A percentile compares a stretch with the other conserved stretches of the same genome.
Conservation (phyloP, 768 basidiomycete genomes). For the Kondoa malvinella region DNA sequence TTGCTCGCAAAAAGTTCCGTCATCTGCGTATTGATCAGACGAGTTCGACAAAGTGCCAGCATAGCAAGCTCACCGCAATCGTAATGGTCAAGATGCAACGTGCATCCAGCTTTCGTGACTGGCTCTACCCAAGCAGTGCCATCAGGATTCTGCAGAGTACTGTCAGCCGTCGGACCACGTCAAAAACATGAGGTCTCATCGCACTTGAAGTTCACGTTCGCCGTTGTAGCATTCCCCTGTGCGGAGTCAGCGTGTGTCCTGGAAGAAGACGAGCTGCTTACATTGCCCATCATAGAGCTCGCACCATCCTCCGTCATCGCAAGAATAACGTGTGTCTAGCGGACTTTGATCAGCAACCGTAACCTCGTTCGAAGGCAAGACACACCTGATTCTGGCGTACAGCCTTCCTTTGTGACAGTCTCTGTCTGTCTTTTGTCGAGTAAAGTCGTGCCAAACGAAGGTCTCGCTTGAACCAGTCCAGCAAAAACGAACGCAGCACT, state of each 20-base stretch:
- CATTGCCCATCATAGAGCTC: background rate
- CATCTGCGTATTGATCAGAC: background rate
- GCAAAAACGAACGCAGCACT: background rate
- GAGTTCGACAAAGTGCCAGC: background rate
- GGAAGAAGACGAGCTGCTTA: background rate
- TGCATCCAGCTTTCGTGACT: slow-evolving; percentile 7
- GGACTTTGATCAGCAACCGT: no score
- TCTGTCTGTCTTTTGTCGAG: background rate
- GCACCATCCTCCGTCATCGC: background rate
- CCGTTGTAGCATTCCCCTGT: no score
- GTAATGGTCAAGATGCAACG: slow-evolving; percentile 14
- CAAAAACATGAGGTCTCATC: no score
- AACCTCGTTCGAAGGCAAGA: no score
- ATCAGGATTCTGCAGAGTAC: background rate
- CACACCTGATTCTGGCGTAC: background rate
- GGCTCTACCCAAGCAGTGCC: background rate
- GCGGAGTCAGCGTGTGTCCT: no score
- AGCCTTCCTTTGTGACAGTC: background rate
- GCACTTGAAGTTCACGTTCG: no score
- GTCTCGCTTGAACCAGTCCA: background rate
- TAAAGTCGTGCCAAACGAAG: background rate
- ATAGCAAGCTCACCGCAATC: slow-evolving; percentile 14
- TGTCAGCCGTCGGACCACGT: background rate
- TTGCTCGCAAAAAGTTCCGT: slow-evolving; percentile 19
- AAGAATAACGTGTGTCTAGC: background rate